Base-by-base conservation (phyloP, 352 stramenopile species). In the Pythium coloratum region DNA sequence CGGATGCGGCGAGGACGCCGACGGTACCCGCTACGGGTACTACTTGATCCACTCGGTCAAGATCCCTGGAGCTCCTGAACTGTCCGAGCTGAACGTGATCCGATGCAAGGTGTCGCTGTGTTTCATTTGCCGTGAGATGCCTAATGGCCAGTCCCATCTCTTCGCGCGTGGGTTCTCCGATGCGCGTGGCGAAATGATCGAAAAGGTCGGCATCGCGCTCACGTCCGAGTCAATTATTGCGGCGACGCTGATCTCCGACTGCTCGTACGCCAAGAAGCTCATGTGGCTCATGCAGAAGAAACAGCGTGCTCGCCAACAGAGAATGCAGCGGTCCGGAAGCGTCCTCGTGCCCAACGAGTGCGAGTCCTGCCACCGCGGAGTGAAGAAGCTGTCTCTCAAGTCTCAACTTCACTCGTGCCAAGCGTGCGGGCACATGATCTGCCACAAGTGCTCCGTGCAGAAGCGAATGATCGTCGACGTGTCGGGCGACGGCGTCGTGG, bases 401-500 rank as follows among this genome's bases (percentile, higher is more conserved):
- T 64, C 53, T 14, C 28, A 55, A 32, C 38, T 67, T 46, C 34
- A 55, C 34, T 8, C 44, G 24, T 91, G 82, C 55, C 71, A 86
- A 54, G 80, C 83, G 20, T 91, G 82, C 46, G 71, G 66, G 2
- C 58, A 66, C 9, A 59, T 78, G n/a, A 69, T 87, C 9, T 89
- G 82, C 64, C 16, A 57, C 26, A 79, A 80, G 33, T 91, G 82
- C 61, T 80, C 67, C 12, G 72, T 89, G 4, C 38, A 79, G 26
- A 89, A 89, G 64, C 82, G 82, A 18, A 77, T 88, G 55, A 80
- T 78, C 2, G 59, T 90, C n/a, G 76, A 90, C 55, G 67, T 88
- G 12, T 71, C 72, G 1, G 16, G 50, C 6, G 69, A 77, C 33
- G 68, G 59, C 1, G 51, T 62, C 42, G 70, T 80, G 10, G 77